Percentiles rank a stretch among this genome's conserved stretches.
Conservation (phyloP, 345 rosid species). For the Jatropha curcas region DNA sequence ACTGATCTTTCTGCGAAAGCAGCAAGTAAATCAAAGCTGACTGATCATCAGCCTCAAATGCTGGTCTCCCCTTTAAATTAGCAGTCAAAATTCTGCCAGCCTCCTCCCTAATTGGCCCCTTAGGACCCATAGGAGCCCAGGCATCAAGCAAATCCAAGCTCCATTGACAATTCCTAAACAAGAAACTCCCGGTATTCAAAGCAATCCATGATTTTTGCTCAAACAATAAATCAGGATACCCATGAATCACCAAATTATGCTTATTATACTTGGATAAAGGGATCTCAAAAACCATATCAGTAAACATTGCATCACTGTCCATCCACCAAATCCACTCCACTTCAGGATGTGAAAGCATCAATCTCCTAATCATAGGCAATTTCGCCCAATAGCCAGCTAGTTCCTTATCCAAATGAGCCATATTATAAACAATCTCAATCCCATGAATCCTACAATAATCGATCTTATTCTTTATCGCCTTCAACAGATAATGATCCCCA, state of each 20-base stretch:
- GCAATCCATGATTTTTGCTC: constrained; percentile 94
- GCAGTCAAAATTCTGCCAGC: constrained; percentile 89
- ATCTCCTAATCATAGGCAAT: constrained; percentile 76
- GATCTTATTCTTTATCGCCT: constrained; percentile 85
- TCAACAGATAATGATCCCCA: constrained; percentile 87
- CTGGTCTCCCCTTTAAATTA: constrained; percentile 79
- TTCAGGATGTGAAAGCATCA: constrained; percentile 92
- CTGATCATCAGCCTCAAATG: constrained; percentile 93
- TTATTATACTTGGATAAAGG: constrained; percentile 55
- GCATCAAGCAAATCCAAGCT: constrained; percentile 88
- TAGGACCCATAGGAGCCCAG: constrained; percentile 97
- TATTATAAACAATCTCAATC: constrained; percentile 91
- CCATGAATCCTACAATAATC: constrained; percentile 97
- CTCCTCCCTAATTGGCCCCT: constrained; percentile 81
- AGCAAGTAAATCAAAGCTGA: constrained; percentile 86
- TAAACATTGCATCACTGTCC: constrained; percentile 97
- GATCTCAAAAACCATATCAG: constrained; percentile 92
- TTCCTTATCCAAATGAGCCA: constrained; percentile 94
- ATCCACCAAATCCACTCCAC: constrained; percentile 99
- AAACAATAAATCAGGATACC: constrained; percentile 83
- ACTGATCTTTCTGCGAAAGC: constrained; percentile 71
- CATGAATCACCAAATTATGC: constrained; percentile 84
- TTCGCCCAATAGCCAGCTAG: constrained; percentile 98
- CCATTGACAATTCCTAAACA: constrained; percentile 94
- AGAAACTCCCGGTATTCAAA: constrained; percentile 88